A percentile compares a stretch with the other conserved stretches of the same genome.
phyloP scores from a whole-genome alignment of 768 basidiomycete genomes.

The Rhizopogon sp. region DNA sequence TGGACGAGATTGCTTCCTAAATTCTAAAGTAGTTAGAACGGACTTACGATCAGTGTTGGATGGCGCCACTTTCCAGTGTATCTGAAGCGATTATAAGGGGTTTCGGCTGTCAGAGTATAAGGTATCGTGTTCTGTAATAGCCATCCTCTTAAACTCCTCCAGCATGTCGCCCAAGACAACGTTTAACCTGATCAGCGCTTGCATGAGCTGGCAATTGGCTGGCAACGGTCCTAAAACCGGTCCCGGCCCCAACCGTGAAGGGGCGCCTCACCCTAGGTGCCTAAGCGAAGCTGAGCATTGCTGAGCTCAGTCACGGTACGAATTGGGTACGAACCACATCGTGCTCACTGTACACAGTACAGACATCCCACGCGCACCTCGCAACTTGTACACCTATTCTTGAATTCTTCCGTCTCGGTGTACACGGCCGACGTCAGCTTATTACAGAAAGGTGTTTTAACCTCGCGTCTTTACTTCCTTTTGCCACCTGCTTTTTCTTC shows the following conservation, averaged over 20 bases:
- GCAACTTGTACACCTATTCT: constrained; percentile 7
- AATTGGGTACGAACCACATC: neutral
- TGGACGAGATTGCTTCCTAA: constrained; percentile 86
- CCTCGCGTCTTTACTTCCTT: constrained; percentile 1
- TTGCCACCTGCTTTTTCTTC: constrained; percentile 9
- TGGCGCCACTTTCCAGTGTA: no score
- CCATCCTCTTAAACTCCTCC: neutral
- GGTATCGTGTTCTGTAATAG: no score
- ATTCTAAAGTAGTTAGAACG: neutral
- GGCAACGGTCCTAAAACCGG: neutral
- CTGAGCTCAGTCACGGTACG: neutral
- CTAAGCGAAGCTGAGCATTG: neutral
- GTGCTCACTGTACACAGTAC: neutral
- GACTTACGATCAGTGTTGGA: no score
- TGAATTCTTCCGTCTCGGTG: constrained; percentile 10
- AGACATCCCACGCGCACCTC: constrained; percentile 20
- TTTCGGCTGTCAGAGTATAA: no score
- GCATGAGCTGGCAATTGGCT: neutral
- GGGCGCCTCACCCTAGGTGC: neutral
- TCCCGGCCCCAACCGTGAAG: neutral
- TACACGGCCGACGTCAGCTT: constrained; percentile 16
- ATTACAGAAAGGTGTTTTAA: constrained; percentile 9
- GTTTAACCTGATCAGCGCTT: neutral
- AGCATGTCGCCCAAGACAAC: neutral
- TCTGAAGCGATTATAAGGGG: no score